Percentiles rank a stretch among this genome's conserved stretches.
Evolutionary conservation across 768 basidiomycete genomes (phyloP).

Genomic region (Pleurotus giganteus): DNA sequence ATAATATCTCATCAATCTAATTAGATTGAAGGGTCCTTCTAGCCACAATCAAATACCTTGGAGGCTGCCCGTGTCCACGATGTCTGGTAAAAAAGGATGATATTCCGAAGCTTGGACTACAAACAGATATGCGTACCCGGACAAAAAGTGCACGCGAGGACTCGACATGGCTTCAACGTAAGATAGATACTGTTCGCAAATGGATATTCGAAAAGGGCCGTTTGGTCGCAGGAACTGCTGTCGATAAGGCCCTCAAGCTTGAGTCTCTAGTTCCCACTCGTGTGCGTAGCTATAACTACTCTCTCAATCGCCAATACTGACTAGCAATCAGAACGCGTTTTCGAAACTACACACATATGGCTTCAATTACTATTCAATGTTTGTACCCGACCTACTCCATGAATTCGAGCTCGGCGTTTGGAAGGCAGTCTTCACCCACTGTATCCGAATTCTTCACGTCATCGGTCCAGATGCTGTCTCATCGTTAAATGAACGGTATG

Average conservation of each 20-base stretch:
- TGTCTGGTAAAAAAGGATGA: constrained; percentile 7
- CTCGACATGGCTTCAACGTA: background rate
- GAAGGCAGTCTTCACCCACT: constrained; percentile 25
- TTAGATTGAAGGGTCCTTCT: constrained; percentile 17
- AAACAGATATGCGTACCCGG: background rate
- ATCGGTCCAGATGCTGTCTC: constrained; percentile 9
- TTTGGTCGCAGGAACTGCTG: background rate
- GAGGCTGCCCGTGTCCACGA: constrained; percentile 21
- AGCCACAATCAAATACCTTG: constrained; percentile 16
- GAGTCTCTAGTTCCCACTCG: background rate
- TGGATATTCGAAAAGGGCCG: constrained; percentile 7
- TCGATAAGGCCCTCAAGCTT: background rate
- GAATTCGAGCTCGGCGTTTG: constrained; percentile 29
- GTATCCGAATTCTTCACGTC: constrained; percentile 22
- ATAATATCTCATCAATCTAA: background rate
- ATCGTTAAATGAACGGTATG: constrained; percentile 19
- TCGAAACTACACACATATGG: background rate
- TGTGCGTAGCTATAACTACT: background rate
- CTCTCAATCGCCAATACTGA: background rate
- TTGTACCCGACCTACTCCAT: constrained; percentile 25
- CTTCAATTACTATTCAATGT: constrained; percentile 18
- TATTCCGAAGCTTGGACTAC: constrained; percentile 3
- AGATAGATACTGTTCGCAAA: background rate
- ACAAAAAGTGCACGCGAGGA: too few species aligned
- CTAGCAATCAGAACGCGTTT: constrained; percentile 5